phyloP scores from a whole-genome alignment of 2,329 filamentous ascomycete genomes.

The Rhytidhysteron rufulum region DNA sequence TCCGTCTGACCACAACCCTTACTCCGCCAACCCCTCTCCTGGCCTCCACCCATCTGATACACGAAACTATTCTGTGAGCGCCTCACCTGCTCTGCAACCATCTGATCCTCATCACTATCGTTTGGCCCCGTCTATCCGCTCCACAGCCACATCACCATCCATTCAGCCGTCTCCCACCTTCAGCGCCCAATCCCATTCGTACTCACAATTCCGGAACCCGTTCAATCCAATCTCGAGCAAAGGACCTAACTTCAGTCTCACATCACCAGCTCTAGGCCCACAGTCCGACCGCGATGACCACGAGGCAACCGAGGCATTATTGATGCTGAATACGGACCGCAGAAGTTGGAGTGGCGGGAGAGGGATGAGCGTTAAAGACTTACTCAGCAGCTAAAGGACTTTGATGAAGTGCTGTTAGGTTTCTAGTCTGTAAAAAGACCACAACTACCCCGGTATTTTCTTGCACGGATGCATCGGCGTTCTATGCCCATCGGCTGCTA shows the following conservation, averaged over 20 bases:
- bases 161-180: slow-evolving; percentile 34
- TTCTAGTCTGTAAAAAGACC: too few species aligned
- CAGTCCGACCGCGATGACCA: slow-evolving; percentile 49
- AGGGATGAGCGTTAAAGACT: slow-evolving; percentile 45
- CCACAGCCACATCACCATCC: slow-evolving; percentile 31
- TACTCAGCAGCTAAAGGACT: slow-evolving; percentile 35
- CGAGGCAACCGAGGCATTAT: slow-evolving; percentile 77
- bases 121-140: slow-evolving; percentile 38
- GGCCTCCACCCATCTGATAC: slow-evolving; percentile 1
- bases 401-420: too few species aligned
- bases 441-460: too few species aligned
- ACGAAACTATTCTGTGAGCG: slow-evolving; percentile 50
- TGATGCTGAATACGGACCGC: slow-evolving; percentile 83
- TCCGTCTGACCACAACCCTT: slow-evolving; percentile 34
- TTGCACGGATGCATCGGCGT: too few species aligned
- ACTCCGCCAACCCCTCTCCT: slow-evolving; percentile 16
- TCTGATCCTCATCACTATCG: slow-evolving; percentile 48
- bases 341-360: slow-evolving; percentile 45
- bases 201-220: slow-evolving; percentile 26
- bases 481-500: too few species aligned
- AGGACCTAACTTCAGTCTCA: slow-evolving; percentile 26
- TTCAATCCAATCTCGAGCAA: slow-evolving; percentile 24
- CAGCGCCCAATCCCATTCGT: slow-evolving; percentile 38
- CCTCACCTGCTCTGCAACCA: slow-evolving; percentile 35
- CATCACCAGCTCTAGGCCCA: slow-evolving; percentile 33